Evolutionary conservation across 1,284 basidiomycete genomes (phyloP).

Genomic region (Ceratobasidium sp.): DNA sequence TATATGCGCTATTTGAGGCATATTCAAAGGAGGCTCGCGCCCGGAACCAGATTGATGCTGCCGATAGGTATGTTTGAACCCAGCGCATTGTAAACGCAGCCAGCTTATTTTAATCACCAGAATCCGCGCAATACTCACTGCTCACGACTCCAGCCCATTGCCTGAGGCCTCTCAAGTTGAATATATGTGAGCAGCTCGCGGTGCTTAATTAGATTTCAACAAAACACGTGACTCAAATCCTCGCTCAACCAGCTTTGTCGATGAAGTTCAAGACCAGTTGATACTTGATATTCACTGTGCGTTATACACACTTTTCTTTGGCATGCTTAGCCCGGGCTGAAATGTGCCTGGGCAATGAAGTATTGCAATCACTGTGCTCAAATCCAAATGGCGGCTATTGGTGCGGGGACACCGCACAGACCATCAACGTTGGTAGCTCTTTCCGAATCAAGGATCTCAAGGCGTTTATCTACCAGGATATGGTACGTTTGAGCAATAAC

Average conservation of each 20-base stretch:
- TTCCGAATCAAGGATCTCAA: conserved; percentile 80
- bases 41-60: conserved; percentile 66
- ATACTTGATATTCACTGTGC: conserved; percentile 72
- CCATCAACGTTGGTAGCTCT: conserved; percentile 76
- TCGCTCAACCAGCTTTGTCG: conserved; percentile 67
- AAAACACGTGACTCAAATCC: conserved; percentile 2
- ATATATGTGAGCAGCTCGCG: conserved; percentile 63
- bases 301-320: conserved; percentile 49
- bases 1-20: conserved; percentile 69
- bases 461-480: conserved; percentile 63
- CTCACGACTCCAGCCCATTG: conserved; percentile 54
- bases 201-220: not conserved
- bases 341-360: not conserved
- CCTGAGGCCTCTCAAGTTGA: conserved; percentile 62
- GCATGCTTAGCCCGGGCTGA: not conserved
- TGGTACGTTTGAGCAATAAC: conserved; percentile 15
- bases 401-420: conserved; percentile 84
- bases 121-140: conserved; percentile 66
- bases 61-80: conserved; percentile 66
- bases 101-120: conserved; percentile 51
- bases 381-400: conserved; percentile 79
- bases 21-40: conserved; percentile 66
- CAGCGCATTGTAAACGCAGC: conserved; percentile 7
- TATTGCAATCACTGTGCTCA: conserved; percentile 66
- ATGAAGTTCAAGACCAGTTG: conserved; percentile 78